These are phyloP conservation scores for Bipolaris sorokiniana DNA, from an alignment of 2,329 filamentous ascomycete species.

Conservation along the genomic window DNA sequence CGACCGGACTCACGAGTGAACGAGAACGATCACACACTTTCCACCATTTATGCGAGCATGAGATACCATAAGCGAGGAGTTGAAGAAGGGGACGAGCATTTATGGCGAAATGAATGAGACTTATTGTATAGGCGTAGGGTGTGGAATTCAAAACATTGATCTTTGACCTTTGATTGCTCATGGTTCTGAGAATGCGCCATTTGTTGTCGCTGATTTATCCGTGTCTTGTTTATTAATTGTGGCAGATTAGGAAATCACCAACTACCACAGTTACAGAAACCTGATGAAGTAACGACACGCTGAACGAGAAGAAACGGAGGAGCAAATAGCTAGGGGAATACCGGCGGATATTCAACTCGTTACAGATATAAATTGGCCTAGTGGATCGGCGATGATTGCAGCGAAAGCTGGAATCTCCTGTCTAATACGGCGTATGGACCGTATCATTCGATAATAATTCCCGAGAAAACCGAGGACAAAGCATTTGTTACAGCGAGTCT, in stretches of 20 bases:
- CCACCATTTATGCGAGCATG: slow-evolving; percentile 23
- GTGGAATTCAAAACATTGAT: neutral
- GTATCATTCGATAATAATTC: neutral
- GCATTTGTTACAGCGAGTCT: neutral
- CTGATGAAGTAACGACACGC: neutral
- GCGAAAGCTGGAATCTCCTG: no score
- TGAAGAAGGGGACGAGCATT: slow-evolving; percentile 3
- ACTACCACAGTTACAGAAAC: neutral
- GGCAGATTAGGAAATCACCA: neutral
- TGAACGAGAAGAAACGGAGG: neutral
- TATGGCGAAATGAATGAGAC: slow-evolving; percentile 3
- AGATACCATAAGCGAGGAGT: slow-evolving; percentile 32
- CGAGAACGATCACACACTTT: slow-evolving; percentile 14
- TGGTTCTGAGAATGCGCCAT: neutral
- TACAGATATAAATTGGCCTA: no score
- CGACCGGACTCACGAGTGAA: slow-evolving; percentile 6
- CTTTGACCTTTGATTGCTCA: neutral
- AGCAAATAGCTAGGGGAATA: no score
- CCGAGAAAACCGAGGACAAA: neutral
- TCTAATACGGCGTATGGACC: neutral
- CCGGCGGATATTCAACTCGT: no score
- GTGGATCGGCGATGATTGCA: no score
- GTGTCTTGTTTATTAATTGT: neutral
- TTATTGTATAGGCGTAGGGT: slow-evolving; percentile 13
- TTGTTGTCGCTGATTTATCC: neutral